These are phyloP conservation scores for Yamadazyma sp. DNA, from an alignment of 1,139 yeast species.

Conservation along the genomic window DNA sequence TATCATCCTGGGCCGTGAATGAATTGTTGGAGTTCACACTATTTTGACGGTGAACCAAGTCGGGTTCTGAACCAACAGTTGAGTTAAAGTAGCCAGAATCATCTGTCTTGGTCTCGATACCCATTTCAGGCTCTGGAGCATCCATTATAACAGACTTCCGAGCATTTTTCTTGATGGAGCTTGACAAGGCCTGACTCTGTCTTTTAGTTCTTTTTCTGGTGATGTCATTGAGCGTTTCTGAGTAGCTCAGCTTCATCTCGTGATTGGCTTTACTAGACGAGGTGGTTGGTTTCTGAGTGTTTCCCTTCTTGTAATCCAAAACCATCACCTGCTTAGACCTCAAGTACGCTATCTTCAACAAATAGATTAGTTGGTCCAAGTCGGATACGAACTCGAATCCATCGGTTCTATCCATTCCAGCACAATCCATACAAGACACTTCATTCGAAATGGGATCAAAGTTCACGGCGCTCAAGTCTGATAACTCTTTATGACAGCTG, in stretches of 20 bases:
- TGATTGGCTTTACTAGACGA: constrained; percentile 19
- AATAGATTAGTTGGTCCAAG: constrained; percentile 69
- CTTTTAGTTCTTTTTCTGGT: constrained; percentile 74
- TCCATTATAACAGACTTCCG: constrained; percentile 45
- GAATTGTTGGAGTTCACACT: constrained; percentile 19
- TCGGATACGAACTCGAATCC: constrained; percentile 71
- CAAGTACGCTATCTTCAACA: constrained; percentile 80
- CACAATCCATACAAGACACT: constrained; percentile 61
- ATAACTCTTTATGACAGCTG: constrained; percentile 40
- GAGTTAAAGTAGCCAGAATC: constrained; percentile 4
- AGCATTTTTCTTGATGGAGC: constrained; percentile 51
- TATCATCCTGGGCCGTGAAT: constrained; percentile 26
- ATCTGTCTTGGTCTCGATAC: constrained; percentile 19
- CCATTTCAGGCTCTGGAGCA: constrained; percentile 54
- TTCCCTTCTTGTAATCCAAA: constrained; percentile 8
- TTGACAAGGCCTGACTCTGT: constrained; percentile 63
- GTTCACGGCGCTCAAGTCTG: constrained; percentile 34
- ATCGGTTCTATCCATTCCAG: constrained; percentile 32
- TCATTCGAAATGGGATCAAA: constrained; percentile 22
- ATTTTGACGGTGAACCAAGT: constrained; percentile 15
- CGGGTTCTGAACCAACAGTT: constrained; percentile 11
- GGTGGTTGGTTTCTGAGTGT: constrained; percentile 8
- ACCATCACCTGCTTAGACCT: constrained; percentile 73
- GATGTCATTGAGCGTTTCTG: constrained; percentile 73
- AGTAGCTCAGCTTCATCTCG: constrained; percentile 45